A percentile compares a stretch with the other conserved stretches of the same genome.
Evolutionary conservation across 2,329 filamentous ascomycete genomes (phyloP).

Genomic region (Aspergillus vadensis): DNA sequence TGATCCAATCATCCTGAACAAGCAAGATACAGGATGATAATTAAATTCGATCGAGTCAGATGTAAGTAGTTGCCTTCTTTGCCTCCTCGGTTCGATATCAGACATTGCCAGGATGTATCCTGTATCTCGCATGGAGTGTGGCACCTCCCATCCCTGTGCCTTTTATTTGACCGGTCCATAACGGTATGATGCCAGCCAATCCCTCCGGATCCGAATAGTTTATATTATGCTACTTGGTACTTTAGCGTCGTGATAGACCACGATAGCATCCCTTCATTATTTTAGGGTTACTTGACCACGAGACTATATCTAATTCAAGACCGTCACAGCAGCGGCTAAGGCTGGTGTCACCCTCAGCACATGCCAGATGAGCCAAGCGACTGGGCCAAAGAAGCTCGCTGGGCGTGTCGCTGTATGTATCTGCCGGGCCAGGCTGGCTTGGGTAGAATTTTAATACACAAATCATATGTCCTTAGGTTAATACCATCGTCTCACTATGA

Average conservation of each 20-base stretch:
- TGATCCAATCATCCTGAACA: neutral
- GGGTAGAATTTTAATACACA: neutral
- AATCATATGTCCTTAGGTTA: neutral
- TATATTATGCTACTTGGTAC: neutral
- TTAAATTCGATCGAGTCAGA: neutral
- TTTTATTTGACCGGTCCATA: neutral
- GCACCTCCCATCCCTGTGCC: neutral
- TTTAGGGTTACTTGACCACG: neutral
- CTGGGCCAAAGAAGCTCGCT: neutral
- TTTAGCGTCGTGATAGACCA: neutral
- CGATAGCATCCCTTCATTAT: neutral
- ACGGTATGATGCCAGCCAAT: neutral
- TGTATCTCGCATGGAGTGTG: neutral
- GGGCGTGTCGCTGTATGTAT: neutral
- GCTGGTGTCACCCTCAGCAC: neutral
- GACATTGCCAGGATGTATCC: neutral
- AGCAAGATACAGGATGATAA: neutral
- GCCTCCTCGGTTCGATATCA: neutral
- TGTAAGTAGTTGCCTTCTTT: neutral
- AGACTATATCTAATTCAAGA: neutral
- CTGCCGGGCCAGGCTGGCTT: neutral
- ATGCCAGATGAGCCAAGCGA: neutral
- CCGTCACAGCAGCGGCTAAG: neutral
- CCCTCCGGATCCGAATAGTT: neutral
- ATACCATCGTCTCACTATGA: neutral